Evolutionary conservation across 2,329 filamentous ascomycete genomes (phyloP).

Genomic region (Pseudogymnoascus sp.): DNA sequence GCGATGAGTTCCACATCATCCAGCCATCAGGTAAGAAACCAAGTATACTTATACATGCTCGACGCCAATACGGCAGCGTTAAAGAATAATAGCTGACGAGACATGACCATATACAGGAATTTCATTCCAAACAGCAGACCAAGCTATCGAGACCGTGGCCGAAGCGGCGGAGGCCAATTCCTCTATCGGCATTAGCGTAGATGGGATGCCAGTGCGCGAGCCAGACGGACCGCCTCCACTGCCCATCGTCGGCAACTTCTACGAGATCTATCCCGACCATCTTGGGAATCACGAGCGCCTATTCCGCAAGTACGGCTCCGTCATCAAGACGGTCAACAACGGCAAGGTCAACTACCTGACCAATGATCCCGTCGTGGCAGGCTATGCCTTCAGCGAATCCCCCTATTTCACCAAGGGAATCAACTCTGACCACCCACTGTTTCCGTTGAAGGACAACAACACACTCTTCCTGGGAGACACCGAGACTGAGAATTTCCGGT

Average conservation of each 20-base stretch:
- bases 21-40: conserved; percentile 13
- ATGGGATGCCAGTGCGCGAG: conserved; percentile 16
- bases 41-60: not conserved
- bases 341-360: conserved; percentile 30
- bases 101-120: conserved; percentile 10
- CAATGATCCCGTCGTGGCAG: conserved; percentile 31
- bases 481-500: conserved; percentile 15
- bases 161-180: conserved; percentile 12
- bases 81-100: not conserved
- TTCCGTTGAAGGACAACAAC: conserved; percentile 12
- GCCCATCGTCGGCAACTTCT: conserved; percentile 32
- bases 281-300: conserved; percentile 35
- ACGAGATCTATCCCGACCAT: conserved; percentile 35
- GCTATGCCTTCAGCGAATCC: conserved; percentile 28
- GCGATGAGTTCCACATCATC: conserved; percentile 13
- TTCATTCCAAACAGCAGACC: conserved; percentile 16
- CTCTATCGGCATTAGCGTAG: conserved; percentile 16
- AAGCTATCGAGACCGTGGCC: conserved; percentile 15
- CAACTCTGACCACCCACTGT: conserved; percentile 19
- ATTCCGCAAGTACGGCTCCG: conserved; percentile 32
- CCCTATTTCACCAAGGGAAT: conserved; percentile 34
- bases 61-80: not conserved
- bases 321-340: conserved; percentile 33
- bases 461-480: conserved; percentile 20
- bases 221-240: conserved; percentile 27